Evolutionary conservation across 257 asterid species (phyloP).

Genomic region (Linaria vulgaris): DNA sequence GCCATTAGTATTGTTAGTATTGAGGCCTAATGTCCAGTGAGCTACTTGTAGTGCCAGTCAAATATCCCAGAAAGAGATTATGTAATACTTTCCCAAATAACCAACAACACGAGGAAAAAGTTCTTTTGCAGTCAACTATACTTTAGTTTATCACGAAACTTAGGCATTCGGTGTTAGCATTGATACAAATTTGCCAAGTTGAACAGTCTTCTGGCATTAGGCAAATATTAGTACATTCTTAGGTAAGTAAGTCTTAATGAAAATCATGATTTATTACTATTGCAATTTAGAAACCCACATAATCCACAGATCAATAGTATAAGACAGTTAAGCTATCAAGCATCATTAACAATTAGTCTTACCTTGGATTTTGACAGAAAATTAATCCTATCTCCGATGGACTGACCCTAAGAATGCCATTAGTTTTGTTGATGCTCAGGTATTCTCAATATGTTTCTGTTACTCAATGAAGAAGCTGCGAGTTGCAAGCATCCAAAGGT

Average conservation of each 20-base stretch:
- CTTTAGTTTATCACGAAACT: background rate
- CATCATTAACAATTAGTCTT: background rate
- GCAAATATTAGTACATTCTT: too few species aligned
- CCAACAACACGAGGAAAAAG: too few species aligned
- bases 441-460: slow-evolving; percentile 15
- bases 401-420: slow-evolving; percentile 18
- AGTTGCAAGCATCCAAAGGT: slow-evolving; percentile 31
- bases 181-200: background rate
- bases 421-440: slow-evolving; percentile 26
- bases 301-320: background rate
- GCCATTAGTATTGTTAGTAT: too few species aligned
- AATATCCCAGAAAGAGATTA: too few species aligned
- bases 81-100: too few species aligned
- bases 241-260: background rate
- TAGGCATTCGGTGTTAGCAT: background rate
- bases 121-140: background rate
- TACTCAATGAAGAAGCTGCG: slow-evolving; percentile 5
- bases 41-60: too few species aligned
- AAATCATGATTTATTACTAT: too few species aligned
- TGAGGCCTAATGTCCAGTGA: too few species aligned
- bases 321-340: slow-evolving; percentile 1
- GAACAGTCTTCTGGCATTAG: too few species aligned
- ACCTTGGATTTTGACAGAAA: slow-evolving; percentile 32
- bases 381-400: slow-evolving; percentile 13
- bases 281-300: too few species aligned